A percentile compares a stretch with the other conserved stretches of the same genome.
These are phyloP conservation scores for Leucaena leucocephala DNA, from an alignment of 306 rosid genomes.

Conservation along the genomic window DNA sequence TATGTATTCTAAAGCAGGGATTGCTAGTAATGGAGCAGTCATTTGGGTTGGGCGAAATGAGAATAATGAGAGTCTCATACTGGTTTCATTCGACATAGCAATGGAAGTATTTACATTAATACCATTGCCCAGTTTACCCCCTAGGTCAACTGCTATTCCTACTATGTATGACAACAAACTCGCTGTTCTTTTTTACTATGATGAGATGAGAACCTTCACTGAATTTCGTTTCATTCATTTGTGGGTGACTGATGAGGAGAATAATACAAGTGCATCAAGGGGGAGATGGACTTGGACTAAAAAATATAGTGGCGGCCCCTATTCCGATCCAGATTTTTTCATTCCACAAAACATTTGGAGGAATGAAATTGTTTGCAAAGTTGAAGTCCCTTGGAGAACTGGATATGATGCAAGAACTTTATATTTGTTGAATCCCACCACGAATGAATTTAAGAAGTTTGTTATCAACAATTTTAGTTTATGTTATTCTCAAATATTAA, in stretches of 20 bases:
- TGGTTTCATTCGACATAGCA: no score
- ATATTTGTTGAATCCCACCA: neutral
- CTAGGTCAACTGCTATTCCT: neutral
- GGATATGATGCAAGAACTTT: no score
- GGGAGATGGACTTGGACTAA: neutral
- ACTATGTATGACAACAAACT: neutral
- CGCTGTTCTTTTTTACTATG: neutral
- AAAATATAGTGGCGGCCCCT: neutral
- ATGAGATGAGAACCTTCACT: neutral
- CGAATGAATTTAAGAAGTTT: neutral
- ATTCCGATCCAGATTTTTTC: no score
- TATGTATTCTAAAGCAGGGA: conserved; percentile 28
- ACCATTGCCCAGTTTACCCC: neutral
- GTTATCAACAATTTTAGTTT: neutral
- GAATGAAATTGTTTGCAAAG: neutral
- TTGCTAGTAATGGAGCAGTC: no score
- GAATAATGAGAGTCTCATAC: no score
- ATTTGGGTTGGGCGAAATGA: no score
- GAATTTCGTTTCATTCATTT: neutral
- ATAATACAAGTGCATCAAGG: no score
- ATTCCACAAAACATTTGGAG: neutral
- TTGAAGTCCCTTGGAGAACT: no score
- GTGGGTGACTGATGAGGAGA: neutral
- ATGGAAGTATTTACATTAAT: no score
- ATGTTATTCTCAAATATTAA: no score